Percentiles rank a stretch among this genome's conserved stretches.
phyloP scores from a whole-genome alignment of 1,284 basidiomycete genomes.

The Inonotus hispidus region DNA sequence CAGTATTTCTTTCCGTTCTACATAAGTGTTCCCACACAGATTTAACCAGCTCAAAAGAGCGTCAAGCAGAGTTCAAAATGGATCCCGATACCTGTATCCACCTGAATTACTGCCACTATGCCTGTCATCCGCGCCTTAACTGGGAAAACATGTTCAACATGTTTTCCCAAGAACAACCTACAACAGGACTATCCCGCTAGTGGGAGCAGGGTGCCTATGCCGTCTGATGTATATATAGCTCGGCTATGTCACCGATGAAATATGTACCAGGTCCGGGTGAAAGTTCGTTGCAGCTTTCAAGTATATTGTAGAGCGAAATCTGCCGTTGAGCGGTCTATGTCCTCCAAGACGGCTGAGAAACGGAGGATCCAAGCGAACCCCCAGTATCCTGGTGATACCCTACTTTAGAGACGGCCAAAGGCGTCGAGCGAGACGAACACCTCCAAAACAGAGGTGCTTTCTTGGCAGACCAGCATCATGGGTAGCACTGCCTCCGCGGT shows the following conservation, averaged over 20 bases:
- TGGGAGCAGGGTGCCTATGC: neutral
- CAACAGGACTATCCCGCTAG: no score
- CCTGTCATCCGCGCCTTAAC: neutral
- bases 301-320: neutral
- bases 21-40: neutral
- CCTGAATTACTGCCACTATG: neutral
- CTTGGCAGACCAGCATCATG: slow-evolving; percentile 19
- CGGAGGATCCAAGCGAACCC: neutral
- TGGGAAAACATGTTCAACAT: no score
- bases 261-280: neutral
- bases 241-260: no score
- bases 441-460: no score
- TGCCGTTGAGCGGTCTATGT: neutral
- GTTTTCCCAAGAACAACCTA: no score
- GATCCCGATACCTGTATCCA: neutral
- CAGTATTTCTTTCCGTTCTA: no score
- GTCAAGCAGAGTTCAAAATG: neutral
- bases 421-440: no score
- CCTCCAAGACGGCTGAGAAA: slow-evolving; percentile 1
- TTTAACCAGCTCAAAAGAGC: neutral
- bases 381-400: no score
- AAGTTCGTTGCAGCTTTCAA: no score
- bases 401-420: no score
- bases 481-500: neutral
- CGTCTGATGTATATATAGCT: neutral